Evolutionary conservation across 2,329 filamentous ascomycete genomes (phyloP).

Genomic region (Exophiala sp.): DNA sequence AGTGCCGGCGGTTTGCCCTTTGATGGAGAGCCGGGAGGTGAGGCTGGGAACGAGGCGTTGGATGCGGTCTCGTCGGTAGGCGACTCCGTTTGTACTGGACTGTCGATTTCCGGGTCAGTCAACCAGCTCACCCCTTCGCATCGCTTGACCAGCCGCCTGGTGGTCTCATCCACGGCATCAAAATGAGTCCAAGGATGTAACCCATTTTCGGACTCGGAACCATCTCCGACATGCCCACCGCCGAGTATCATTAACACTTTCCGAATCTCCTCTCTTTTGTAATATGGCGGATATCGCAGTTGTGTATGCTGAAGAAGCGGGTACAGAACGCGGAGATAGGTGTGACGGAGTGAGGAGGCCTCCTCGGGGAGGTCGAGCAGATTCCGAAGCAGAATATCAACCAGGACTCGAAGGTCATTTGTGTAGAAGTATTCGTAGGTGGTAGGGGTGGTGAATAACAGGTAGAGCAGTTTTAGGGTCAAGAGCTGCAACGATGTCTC

Average conservation of each 20-base stretch:
- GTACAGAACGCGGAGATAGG: slow-evolving; percentile 87
- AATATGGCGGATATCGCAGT: slow-evolving; percentile 75
- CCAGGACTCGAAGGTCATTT: slow-evolving; percentile 86
- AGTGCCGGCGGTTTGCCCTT: slow-evolving; percentile 41
- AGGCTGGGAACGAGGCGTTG: slow-evolving; percentile 21
- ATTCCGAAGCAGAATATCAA: slow-evolving; percentile 95
- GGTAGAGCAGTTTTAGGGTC: slow-evolving; percentile 92
- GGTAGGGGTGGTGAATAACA: slow-evolving; percentile 83
- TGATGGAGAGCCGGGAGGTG: slow-evolving; percentile 24
- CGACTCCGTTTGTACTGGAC: slow-evolving; percentile 28
- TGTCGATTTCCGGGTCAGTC: slow-evolving; percentile 32
- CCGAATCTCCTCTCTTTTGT: slow-evolving; percentile 81
- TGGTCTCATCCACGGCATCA: slow-evolving; percentile 47
- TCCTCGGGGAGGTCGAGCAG: slow-evolving; percentile 92
- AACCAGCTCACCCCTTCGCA: slow-evolving; percentile 46
- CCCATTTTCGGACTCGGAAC: slow-evolving; percentile 28
- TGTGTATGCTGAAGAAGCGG: slow-evolving; percentile 89
- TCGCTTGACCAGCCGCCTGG: slow-evolving; percentile 42
- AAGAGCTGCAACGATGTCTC: slow-evolving; percentile 90
- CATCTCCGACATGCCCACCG: slow-evolving; percentile 62
- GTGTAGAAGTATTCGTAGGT: slow-evolving; percentile 99
- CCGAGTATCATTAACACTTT: slow-evolving; percentile 68
- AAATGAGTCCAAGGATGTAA: slow-evolving; percentile 45
- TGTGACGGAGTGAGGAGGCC: slow-evolving; percentile 67
- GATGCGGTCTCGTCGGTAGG: slow-evolving; percentile 22